Conservation (phyloP, 1,284 basidiomycete genomes). For the Cutaneotrichosporon arboriforme region DNA sequence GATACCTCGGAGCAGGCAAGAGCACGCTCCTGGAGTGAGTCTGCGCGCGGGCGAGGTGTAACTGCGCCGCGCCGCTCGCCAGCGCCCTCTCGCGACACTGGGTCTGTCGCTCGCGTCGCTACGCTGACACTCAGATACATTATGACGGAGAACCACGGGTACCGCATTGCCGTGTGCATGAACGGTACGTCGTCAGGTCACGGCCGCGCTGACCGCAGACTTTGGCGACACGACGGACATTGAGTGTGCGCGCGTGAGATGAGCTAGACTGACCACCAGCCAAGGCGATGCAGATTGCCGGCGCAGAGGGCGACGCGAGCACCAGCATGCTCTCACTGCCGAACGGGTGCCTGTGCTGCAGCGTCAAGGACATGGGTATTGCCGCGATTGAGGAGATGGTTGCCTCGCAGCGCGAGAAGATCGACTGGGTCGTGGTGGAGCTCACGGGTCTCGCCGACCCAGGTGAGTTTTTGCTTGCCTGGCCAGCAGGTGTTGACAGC, state of each 20-base stretch:
- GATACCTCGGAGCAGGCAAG: slow-evolving; percentile 82
- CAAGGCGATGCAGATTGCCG: slow-evolving; percentile 55
- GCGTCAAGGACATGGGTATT: slow-evolving; percentile 82
- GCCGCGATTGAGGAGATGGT: slow-evolving; percentile 81
- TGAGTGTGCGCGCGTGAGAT: slow-evolving; percentile 40
- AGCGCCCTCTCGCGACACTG: not conserved
- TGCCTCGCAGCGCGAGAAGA: slow-evolving; percentile 58
- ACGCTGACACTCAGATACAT: slow-evolving; percentile 59
- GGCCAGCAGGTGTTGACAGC: not conserved
- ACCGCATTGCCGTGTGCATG: slow-evolving; percentile 94
- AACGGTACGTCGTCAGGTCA: slow-evolving; percentile 55
- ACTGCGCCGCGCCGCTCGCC: not conserved
- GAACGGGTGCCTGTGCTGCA: slow-evolving; percentile 91
- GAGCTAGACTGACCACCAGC: slow-evolving; percentile 9
- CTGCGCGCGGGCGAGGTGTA: too few species aligned
- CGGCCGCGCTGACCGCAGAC: slow-evolving; percentile 26
- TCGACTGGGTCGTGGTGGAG: slow-evolving; percentile 89
- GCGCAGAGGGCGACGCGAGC: slow-evolving; percentile 47
- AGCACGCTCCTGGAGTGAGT: slow-evolving; percentile 65
- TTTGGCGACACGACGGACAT: slow-evolving; percentile 51
- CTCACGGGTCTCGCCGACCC: slow-evolving; percentile 91
- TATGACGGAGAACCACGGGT: slow-evolving; percentile 82
- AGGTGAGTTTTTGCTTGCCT: slow-evolving; percentile 57
- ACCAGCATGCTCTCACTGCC: slow-evolving; percentile 68
- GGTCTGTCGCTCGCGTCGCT: too few species aligned